Evolutionary conservation across 2,329 filamentous ascomycete genomes (phyloP).

Genomic region (Paecilomyces variotii): DNA sequence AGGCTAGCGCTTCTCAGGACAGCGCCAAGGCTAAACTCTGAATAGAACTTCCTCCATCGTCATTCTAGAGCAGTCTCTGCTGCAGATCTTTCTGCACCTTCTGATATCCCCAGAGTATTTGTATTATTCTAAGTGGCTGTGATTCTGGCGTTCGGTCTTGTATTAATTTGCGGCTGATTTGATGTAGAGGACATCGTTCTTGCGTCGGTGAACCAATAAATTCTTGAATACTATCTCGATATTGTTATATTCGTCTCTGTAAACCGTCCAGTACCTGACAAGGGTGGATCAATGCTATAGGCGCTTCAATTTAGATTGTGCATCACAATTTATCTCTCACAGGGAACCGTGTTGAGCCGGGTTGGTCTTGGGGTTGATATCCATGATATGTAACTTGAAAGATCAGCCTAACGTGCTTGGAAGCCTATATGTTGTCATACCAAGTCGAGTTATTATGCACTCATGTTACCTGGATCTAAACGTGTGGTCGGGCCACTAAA

Average conservation of each 20-base stretch:
- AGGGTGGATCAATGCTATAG: background rate
- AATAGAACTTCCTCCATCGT: conserved; percentile 2
- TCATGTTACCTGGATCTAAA: too few species aligned
- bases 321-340: too few species aligned
- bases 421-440: too few species aligned
- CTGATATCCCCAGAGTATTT: background rate
- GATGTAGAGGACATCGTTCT: background rate
- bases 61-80: background rate
- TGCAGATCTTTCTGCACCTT: background rate
- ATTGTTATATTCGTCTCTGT: background rate
- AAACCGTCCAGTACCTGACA: background rate
- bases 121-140: background rate
- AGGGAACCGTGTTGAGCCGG: too few species aligned
- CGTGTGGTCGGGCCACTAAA: too few species aligned
- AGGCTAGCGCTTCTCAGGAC: conserved; percentile 62
- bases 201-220: background rate
- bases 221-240: background rate
- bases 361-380: too few species aligned
- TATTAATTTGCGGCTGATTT: background rate
- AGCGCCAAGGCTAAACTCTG: conserved; percentile 43
- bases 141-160: background rate
- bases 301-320: too few species aligned
- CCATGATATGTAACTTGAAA: too few species aligned
- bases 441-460: too few species aligned
- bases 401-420: too few species aligned